phyloP scores from a whole-genome alignment of 495 filamentous ascomycete genomes.

The Pseudomonodictys pantanalensis region DNA sequence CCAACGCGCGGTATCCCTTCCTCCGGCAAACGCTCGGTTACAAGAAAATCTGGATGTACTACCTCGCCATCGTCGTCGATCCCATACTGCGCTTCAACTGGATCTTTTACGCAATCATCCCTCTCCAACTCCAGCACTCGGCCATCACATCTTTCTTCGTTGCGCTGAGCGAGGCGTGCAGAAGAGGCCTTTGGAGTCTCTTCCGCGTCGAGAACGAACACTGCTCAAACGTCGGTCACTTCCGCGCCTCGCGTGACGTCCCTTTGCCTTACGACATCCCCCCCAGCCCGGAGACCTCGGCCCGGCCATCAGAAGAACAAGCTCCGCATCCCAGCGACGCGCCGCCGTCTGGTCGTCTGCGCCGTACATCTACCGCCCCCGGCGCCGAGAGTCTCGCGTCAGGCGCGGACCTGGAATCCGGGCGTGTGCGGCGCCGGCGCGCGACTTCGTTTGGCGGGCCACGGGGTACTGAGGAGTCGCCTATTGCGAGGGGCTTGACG shows the following conservation, averaged over 20 bases:
- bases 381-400: neutral
- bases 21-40: constrained; percentile 79
- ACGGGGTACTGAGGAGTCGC: neutral
- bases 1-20: constrained; percentile 63
- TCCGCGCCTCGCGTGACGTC: constrained; percentile 77
- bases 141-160: constrained; percentile 74
- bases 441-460: neutral
- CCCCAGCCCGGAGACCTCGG: constrained; percentile 22
- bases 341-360: too few relatives aligned
- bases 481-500: constrained; percentile 35
- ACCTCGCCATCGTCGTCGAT: constrained; percentile 76
- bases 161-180: constrained; percentile 69
- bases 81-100: constrained; percentile 90
- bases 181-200: constrained; percentile 83
- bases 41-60: constrained; percentile 76
- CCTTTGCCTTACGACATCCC: constrained; percentile 73
- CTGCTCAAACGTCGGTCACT: constrained; percentile 78
- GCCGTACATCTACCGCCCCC: too few relatives aligned
- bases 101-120: constrained; percentile 90
- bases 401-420: constrained; percentile 14
- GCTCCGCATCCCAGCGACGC: neutral
- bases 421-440: neutral
- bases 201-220: constrained; percentile 98
- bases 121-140: constrained; percentile 72
- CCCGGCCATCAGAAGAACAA: neutral